Evolutionary conservation across 2,329 filamentous ascomycete species (phyloP).

Genomic region (Trichoderma atroviride): DNA sequence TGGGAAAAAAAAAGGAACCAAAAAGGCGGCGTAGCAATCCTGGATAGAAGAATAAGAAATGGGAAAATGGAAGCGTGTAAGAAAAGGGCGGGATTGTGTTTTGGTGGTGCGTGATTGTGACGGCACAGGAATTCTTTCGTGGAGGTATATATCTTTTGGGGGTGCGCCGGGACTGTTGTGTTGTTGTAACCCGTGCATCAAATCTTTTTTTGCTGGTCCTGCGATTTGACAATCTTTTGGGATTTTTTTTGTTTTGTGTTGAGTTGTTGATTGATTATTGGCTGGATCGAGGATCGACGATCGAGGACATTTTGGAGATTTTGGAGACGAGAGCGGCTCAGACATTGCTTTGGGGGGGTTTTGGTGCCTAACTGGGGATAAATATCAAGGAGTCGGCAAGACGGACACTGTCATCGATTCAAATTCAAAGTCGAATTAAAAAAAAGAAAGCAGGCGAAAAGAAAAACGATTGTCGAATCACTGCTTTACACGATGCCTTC

Average conservation of each 20-base stretch:
- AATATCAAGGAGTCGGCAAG: conserved; percentile 1
- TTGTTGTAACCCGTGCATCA: neutral
- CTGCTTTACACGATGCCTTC: neutral
- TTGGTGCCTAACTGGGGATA: conserved; percentile 22
- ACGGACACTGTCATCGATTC: neutral
- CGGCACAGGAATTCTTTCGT: neutral
- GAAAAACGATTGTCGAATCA: neutral
- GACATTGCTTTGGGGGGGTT: neutral
- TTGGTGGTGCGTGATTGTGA: neutral
- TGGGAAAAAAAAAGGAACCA: neutral
- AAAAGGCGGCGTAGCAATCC: neutral
- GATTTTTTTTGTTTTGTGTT: neutral
- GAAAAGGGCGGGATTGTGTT: neutral
- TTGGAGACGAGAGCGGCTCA: conserved; percentile 6
- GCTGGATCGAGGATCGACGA: neutral
- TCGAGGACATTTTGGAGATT: neutral
- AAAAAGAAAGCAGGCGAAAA: neutral
- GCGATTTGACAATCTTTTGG: neutral
- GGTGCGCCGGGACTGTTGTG: neutral
- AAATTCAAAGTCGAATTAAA: neutral
- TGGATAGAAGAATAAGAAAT: neutral
- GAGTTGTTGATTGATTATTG: neutral
- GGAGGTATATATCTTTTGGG: conserved; percentile 5
- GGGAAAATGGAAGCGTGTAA: neutral
- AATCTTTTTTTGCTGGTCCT: neutral